Conservation (phyloP, 305 asterid genomes). For the Fraxinus ornus region DNA sequence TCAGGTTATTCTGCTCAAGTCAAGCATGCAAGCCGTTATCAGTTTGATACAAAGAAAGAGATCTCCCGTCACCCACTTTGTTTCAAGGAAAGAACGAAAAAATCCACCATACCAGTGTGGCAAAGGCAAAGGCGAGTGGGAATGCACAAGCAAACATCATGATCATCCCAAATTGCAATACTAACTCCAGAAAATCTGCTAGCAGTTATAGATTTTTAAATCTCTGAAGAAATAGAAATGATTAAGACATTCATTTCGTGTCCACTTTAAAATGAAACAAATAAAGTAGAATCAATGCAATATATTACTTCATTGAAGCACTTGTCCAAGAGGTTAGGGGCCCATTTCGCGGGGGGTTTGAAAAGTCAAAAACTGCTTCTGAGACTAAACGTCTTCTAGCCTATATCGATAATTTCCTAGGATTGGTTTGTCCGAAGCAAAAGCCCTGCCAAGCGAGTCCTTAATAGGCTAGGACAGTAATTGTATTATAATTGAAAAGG, state of each 20-base stretch:
- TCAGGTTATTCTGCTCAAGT: constrained; percentile 61
- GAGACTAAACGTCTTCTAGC: not conserved
- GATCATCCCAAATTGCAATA: constrained; percentile 90
- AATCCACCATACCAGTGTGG: constrained; percentile 60
- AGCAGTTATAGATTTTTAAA: constrained; percentile 2
- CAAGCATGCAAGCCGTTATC: not conserved
- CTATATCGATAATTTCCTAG: not conserved
- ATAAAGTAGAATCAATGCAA: not conserved
- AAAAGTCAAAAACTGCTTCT: not conserved
- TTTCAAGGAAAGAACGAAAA: not conserved
- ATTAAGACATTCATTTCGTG: not conserved
- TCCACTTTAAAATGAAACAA: constrained; percentile 1
- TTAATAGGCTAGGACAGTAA: not conserved
- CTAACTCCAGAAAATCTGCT: constrained; percentile 91
- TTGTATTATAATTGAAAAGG: not conserved
- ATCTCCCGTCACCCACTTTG: not conserved
- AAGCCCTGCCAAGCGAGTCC: not conserved
- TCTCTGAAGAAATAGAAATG: not conserved
- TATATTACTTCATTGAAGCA: not conserved
- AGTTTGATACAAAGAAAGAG: not conserved
- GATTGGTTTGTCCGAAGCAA: not conserved
- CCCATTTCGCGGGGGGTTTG: not conserved
- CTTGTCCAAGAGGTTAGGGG: not conserved
- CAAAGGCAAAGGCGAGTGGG: constrained; percentile 88
- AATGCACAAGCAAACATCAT: constrained; percentile 99